These are phyloP conservation scores for Botrytis elliptica DNA, from an alignment of 2,329 filamentous ascomycete genomes.

Conservation along the genomic window DNA sequence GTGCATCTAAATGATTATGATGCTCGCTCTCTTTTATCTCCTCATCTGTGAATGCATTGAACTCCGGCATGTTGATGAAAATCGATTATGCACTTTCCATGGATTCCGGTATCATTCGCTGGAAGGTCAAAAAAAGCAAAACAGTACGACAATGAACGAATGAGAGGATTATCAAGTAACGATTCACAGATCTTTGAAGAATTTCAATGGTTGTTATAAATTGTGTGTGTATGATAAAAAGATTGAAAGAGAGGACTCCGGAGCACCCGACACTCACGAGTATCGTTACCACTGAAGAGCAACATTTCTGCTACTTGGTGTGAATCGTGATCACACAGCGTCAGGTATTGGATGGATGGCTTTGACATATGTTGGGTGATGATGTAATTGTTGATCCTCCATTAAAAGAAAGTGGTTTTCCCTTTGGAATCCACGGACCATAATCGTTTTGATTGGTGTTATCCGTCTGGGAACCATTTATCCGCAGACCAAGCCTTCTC, in stretches of 20 bases:
- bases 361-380: not conserved
- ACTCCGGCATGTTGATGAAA: constrained; percentile 16
- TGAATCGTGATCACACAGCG: not conserved
- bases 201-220: not conserved
- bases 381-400: constrained; percentile 19
- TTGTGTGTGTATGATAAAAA: not conserved
- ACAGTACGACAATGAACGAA: not conserved
- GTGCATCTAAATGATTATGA: not conserved
- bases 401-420: constrained; percentile 15
- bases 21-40: constrained; percentile 12
- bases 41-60: constrained; percentile 20
- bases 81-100: constrained; percentile 10
- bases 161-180: not conserved
- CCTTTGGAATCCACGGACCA: not conserved
- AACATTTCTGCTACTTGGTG: not conserved
- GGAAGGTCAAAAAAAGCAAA: not conserved
- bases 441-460: constrained; percentile 5
- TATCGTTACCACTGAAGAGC: not conserved
- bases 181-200: not conserved
- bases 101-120: not conserved
- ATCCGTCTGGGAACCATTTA: not conserved
- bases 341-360: constrained; percentile 9
- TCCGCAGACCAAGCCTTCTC: not conserved
- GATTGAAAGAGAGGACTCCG: not conserved
- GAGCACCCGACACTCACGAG: not conserved